Evolutionary conservation across 2,329 filamentous ascomycete genomes (phyloP), one percentile per base, ranked within the genome.

Genomic region (Parastagonospora avenae): DNA sequence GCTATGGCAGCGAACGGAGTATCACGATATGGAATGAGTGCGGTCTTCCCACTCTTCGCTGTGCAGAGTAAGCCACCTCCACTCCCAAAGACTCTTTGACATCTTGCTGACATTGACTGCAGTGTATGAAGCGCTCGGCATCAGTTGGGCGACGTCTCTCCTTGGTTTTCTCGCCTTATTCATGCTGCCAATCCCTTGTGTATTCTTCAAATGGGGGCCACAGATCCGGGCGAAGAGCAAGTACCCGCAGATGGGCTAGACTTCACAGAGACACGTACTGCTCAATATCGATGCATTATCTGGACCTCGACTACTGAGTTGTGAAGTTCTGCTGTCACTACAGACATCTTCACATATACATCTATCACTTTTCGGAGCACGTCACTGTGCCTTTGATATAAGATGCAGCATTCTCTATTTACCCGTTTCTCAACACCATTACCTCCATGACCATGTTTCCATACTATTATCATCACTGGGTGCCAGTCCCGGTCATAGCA

Each of bases 1-100:
- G 73, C 72, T 0, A 62, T 76, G 6, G 73, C 74, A 0, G 73
- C 69, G 8, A 75, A 74, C 46, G 72, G 72, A 0, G 71, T 74
- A 36, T 60, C 72, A n/a, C 62, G 74, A 28, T 74, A 73, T 28
- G 65, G 62, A 30, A 63, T 74, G 24, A 71, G 71, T 15, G 72
- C 69, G 3, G 63, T 64, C 3, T 71, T 72, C 19, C 72, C 74
- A 1, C 52, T 76, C 8, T 76, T 75, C 44, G 74, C 72, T 0
- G 55, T 70, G 4, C 72, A 75, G 41, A 75, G 66, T 69, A 60
- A 31, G 63, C 50, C 35, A 12, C 15, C 9, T 2, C 6, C 2
- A 37, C 8, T 15, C 14, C 5, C 4, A 1, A 1, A 8, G 11
- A 10, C 7, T 2, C 31, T 2, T 32, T 12, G 14, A 35, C 32